These are phyloP conservation scores for Pyrenophora tritici-repentis DNA, from an alignment of 2,329 filamentous ascomycete genomes.

Conservation along the genomic window DNA sequence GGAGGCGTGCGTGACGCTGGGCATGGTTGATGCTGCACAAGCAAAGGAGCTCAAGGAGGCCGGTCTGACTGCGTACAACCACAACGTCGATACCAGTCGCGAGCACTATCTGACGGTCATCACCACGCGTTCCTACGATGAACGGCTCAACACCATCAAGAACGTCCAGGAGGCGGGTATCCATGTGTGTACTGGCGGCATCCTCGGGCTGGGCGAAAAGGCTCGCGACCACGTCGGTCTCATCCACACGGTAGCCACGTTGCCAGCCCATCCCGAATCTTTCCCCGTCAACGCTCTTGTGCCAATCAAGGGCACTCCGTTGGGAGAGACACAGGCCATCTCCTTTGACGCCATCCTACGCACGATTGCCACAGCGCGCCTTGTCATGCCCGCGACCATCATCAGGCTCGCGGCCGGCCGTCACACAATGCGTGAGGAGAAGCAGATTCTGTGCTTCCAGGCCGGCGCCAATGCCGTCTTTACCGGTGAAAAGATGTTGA, in stretches of 20 bases:
- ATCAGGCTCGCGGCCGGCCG: slow-evolving; percentile 85
- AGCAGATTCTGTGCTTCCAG: slow-evolving; percentile 88
- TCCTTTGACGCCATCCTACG: slow-evolving; percentile 78
- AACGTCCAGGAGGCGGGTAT: slow-evolving; percentile 86
- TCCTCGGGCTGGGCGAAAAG: slow-evolving; percentile 81
- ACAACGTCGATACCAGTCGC: slow-evolving; percentile 88
- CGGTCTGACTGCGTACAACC: slow-evolving; percentile 89
- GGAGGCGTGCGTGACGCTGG: slow-evolving; percentile 91
- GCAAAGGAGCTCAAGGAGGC: slow-evolving; percentile 82
- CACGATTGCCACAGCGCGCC: slow-evolving; percentile 80
- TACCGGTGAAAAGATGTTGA: slow-evolving; percentile 94
- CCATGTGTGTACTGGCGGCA: slow-evolving; percentile 88
- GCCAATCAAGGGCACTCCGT: slow-evolving; percentile 85
- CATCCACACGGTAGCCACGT: slow-evolving; percentile 78
- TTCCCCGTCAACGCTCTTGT: slow-evolving; percentile 92
- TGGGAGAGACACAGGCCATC: slow-evolving; percentile 73
- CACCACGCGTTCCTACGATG: slow-evolving; percentile 84
- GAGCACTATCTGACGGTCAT: slow-evolving; percentile 89
- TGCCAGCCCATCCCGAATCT: slow-evolving; percentile 83
- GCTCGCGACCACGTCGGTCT: slow-evolving; percentile 80
- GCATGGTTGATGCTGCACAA: slow-evolving; percentile 85
- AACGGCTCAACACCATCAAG: slow-evolving; percentile 77
- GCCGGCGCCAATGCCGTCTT: slow-evolving; percentile 94
- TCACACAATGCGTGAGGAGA: slow-evolving; percentile 83
- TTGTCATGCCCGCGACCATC: slow-evolving; percentile 84